A percentile compares a stretch with the other conserved stretches of the same genome.
Conservation (phyloP, 2,329 filamentous ascomycete species). For the Ascochyta viciae-villosae region DNA sequence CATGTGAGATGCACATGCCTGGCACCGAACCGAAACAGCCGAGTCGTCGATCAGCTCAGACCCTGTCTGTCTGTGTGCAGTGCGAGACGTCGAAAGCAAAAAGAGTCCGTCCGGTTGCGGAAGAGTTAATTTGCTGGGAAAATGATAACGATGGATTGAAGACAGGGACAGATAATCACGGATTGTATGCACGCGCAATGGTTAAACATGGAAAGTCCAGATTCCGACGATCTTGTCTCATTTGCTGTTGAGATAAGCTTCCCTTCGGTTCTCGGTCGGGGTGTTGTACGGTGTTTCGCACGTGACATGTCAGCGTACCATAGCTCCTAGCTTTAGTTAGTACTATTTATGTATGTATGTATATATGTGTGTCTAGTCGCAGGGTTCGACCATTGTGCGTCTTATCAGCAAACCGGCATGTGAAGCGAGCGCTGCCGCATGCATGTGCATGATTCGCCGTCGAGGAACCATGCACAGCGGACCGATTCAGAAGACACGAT, state of each 20-base stretch:
- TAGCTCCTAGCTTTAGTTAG: neutral
- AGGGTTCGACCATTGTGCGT: neutral
- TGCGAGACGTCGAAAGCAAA: too few relatives aligned
- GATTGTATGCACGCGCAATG: too few relatives aligned
- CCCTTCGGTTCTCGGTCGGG: neutral
- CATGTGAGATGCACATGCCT: too few relatives aligned
- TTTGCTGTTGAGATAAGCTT: conserved; percentile 4
- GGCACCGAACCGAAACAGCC: too few relatives aligned
- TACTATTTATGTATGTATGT: too few relatives aligned
- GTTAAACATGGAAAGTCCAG: too few relatives aligned
- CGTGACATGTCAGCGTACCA: conserved; percentile 3
- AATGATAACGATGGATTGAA: too few relatives aligned
- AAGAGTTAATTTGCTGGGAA: too few relatives aligned
- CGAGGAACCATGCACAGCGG: neutral
- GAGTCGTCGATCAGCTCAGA: too few relatives aligned
- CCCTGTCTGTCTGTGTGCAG: too few relatives aligned
- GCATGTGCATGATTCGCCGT: conserved; percentile 6
- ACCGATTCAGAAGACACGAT: conserved; percentile 11
- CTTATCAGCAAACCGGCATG: conserved; percentile 8
- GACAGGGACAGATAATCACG: too few relatives aligned
- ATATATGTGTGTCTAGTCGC: neutral
- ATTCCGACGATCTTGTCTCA: neutral
- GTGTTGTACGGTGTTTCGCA: neutral
- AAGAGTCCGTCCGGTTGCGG: too few relatives aligned
- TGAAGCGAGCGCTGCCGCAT: conserved; percentile 6